These are phyloP conservation scores for Leccinum rimulosum DNA, from an alignment of 768 basidiomycete species.

Conservation along the genomic window DNA sequence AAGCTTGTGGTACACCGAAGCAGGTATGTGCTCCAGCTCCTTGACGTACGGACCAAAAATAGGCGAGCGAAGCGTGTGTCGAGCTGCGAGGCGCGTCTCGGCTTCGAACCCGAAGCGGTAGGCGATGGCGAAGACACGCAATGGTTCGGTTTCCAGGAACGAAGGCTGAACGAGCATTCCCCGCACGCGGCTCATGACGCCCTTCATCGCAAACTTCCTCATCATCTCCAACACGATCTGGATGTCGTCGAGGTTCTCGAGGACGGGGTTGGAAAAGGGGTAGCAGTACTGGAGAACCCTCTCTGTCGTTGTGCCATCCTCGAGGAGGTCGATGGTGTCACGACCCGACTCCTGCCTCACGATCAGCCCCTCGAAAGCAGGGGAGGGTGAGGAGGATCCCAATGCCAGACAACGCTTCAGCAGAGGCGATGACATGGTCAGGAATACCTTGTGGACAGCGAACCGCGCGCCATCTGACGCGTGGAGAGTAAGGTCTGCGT, in stretches of 20 bases:
- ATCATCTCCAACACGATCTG: slow-evolving; percentile 35
- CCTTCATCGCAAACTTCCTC: slow-evolving; percentile 39
- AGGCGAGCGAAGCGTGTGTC: slow-evolving; percentile 34
- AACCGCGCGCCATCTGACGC: slow-evolving; percentile 43
- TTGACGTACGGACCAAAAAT: slow-evolving; percentile 34
- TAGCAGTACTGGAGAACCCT: slow-evolving; percentile 37
- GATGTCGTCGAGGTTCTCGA: slow-evolving; percentile 35
- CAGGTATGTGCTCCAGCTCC: slow-evolving; percentile 39
- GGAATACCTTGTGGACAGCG: slow-evolving; percentile 40
- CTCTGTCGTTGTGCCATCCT: slow-evolving; percentile 32
- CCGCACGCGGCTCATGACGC: slow-evolving; percentile 30
- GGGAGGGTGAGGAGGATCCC: slow-evolving; percentile 29
- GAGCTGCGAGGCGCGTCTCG: slow-evolving; percentile 36
- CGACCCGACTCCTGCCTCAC: slow-evolving; percentile 23
- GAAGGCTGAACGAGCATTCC: slow-evolving; percentile 24
- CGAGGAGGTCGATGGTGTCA: slow-evolving; percentile 31
- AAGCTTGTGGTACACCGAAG: slow-evolving; percentile 35
- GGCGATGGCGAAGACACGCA: slow-evolving; percentile 41
- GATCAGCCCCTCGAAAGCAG: slow-evolving; percentile 25
- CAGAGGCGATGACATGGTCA: slow-evolving; percentile 42
- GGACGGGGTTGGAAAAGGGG: slow-evolving; percentile 33
- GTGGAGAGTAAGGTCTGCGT: slow-evolving; percentile 43
- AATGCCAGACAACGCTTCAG: slow-evolving; percentile 33
- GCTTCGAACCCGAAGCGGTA: slow-evolving; percentile 35
- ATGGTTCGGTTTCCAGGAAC: slow-evolving; percentile 30